phyloP scores from a whole-genome alignment of 225 moss, liverwort and hornwort genomes.

The Thuidium tamariscinum region DNA sequence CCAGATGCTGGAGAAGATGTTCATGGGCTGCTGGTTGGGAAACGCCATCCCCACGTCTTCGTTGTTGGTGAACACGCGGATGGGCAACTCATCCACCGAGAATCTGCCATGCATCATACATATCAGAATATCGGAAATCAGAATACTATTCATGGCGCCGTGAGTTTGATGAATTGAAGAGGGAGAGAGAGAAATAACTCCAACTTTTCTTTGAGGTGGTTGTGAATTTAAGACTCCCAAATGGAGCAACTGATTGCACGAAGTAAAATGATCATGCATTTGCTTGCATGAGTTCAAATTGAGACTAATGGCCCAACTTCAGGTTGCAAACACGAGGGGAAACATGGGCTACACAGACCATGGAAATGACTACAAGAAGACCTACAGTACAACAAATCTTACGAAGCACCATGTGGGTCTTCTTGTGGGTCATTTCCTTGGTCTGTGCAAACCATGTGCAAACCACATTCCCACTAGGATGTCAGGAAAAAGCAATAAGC shows the following conservation, averaged over 20 bases:
- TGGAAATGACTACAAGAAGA: neutral
- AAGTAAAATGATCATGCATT: neutral
- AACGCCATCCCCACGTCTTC: conserved; percentile 60
- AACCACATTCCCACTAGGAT: neutral
- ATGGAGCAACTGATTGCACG: neutral
- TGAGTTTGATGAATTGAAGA: neutral
- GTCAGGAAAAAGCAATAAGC: neutral
- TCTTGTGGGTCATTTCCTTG: neutral
- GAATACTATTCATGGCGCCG: neutral
- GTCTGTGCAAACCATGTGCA: neutral
- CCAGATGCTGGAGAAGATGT: conserved; percentile 78
- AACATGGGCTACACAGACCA: neutral
- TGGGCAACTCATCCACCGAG: conserved; percentile 70
- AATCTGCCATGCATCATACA: conserved; percentile 25
- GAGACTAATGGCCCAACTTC: neutral
- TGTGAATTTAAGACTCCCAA: neutral
- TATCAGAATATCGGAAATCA: neutral
- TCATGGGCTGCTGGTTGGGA: conserved; percentile 68
- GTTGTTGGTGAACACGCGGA: conserved; percentile 68
- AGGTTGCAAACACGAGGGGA: neutral
- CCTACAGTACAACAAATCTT: neutral
- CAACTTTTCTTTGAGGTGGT: too few species aligned
- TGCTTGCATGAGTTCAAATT: neutral
- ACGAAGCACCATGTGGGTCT: too few species aligned
- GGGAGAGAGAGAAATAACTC: too few species aligned